These are phyloP conservation scores for Boletus rubescentipes DNA, from an alignment of 768 basidiomycete genomes.

Conservation along the genomic window DNA sequence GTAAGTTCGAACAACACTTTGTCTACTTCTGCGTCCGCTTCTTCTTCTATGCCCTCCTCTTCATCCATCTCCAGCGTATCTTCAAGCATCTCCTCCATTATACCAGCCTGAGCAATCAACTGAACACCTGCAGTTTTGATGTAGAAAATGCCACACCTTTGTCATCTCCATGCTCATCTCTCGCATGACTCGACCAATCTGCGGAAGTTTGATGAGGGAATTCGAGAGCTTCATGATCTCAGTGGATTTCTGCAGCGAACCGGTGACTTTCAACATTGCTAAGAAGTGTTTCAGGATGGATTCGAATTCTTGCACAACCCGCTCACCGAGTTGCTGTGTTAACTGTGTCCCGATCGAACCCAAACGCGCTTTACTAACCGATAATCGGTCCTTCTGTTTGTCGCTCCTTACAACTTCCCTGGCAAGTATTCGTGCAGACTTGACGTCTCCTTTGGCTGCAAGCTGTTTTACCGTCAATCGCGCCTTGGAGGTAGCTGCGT, in stretches of 20 bases:
- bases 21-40: constrained; percentile 96
- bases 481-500: constrained; percentile 77
- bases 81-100: constrained; percentile 98
- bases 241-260: constrained; percentile 95
- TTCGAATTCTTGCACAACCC: not conserved
- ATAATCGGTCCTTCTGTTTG: constrained; percentile 91
- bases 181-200: constrained; percentile 89
- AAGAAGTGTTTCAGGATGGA: not conserved
- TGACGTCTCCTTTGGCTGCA: constrained; percentile 87
- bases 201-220: constrained; percentile 84
- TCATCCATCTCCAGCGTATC: constrained; percentile 90
- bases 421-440: constrained; percentile 90
- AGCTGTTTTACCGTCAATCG: constrained; percentile 81
- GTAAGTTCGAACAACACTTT: constrained; percentile 95
- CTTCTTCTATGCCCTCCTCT: constrained; percentile 92
- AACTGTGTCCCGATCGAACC: constrained; percentile 90
- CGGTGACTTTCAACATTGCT: constrained; percentile 98
- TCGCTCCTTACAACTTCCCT: constrained; percentile 92
- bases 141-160: constrained; percentile 58
- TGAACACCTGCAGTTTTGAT: constrained; percentile 3
- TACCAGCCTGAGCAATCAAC: constrained; percentile 69
- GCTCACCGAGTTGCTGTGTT: constrained; percentile 86
- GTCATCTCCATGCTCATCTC: constrained; percentile 99
- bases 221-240: constrained; percentile 99
- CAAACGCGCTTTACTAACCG: constrained; percentile 89